These are phyloP conservation scores for Russula olivacea DNA, from an alignment of 768 basidiomycete species.

Conservation along the genomic window DNA sequence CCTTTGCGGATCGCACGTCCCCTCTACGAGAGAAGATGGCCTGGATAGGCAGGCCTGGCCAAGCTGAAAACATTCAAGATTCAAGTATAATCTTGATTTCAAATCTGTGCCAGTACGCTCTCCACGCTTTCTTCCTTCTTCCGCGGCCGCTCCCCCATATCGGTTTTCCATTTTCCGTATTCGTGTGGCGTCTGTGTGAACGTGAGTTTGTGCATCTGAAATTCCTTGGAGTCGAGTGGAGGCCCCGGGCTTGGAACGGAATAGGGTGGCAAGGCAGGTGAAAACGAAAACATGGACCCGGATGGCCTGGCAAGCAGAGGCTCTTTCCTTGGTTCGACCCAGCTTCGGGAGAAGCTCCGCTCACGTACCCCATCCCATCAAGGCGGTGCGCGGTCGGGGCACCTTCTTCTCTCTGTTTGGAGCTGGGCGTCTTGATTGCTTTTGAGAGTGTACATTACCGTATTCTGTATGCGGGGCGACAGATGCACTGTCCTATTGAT, in stretches of 20 bases:
- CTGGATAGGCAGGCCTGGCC: slow-evolving; percentile 15
- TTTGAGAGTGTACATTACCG: not conserved
- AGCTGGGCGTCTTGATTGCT: not conserved
- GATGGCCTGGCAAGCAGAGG: not conserved
- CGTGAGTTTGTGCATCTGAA: not conserved
- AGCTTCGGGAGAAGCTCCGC: not conserved
- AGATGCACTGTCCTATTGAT: not conserved
- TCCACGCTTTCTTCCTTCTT: not conserved
- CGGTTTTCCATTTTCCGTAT: not conserved
- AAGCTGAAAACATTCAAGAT: not conserved
- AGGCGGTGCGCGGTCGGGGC: not conserved
- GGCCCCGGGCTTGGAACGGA: not conserved
- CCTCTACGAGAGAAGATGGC: slow-evolving; percentile 4
- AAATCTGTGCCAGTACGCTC: not conserved
- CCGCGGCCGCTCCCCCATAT: not conserved
- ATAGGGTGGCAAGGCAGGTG: too few relatives aligned
- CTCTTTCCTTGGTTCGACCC: not conserved
- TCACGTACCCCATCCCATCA: not conserved
- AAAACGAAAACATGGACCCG: too few relatives aligned
- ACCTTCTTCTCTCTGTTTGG: not conserved
- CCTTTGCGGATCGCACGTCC: not conserved
- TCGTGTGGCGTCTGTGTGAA: not conserved
- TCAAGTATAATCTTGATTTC: too few relatives aligned
- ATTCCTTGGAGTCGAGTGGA: not conserved
- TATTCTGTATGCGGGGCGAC: not conserved